These are phyloP conservation scores for Stephania japonica DNA, from an alignment of 164 flowering plant species.

Conservation along the genomic window DNA sequence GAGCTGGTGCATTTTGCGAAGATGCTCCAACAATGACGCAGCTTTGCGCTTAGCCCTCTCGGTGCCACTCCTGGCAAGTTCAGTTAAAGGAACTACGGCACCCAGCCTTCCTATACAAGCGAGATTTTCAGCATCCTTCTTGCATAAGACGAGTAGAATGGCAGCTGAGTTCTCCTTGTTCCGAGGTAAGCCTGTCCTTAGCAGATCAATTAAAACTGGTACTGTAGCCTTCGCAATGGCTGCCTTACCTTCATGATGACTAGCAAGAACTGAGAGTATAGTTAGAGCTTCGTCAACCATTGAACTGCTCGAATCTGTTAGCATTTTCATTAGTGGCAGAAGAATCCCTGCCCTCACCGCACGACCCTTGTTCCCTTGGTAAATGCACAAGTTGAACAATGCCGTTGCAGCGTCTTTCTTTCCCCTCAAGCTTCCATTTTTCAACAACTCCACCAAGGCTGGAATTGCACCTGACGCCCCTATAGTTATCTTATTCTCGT, in stretches of 20 bases:
- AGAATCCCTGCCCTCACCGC: slow-evolving; percentile 89
- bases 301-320: slow-evolving; percentile 47
- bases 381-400: slow-evolving; percentile 77
- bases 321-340: slow-evolving; percentile 58
- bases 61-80: slow-evolving; percentile 66
- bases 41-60: slow-evolving; percentile 93
- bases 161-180: slow-evolving; percentile 86
- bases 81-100: slow-evolving; percentile 64
- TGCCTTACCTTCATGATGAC: slow-evolving; percentile 73
- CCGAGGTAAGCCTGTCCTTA: slow-evolving; percentile 65
- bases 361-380: slow-evolving; percentile 87
- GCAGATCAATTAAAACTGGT: slow-evolving; percentile 64
- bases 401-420: slow-evolving; percentile 97
- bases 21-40: slow-evolving; percentile 64
- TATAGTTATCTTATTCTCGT: slow-evolving; percentile 82
- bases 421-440: slow-evolving; percentile 74
- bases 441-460: slow-evolving; percentile 73
- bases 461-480: slow-evolving; percentile 93
- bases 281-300: slow-evolving; percentile 93
- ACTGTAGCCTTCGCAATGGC: slow-evolving; percentile 70
- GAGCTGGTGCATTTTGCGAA: slow-evolving; percentile 45
- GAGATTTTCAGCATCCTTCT: slow-evolving; percentile 70
- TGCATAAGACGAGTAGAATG: slow-evolving; percentile 71
- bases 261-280: slow-evolving; percentile 69
- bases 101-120: slow-evolving; percentile 68